Evolutionary conservation across 352 stramenopile species (phyloP), one percentile per base, ranked within the genome.

Genomic region (Pythium chondricola): DNA sequence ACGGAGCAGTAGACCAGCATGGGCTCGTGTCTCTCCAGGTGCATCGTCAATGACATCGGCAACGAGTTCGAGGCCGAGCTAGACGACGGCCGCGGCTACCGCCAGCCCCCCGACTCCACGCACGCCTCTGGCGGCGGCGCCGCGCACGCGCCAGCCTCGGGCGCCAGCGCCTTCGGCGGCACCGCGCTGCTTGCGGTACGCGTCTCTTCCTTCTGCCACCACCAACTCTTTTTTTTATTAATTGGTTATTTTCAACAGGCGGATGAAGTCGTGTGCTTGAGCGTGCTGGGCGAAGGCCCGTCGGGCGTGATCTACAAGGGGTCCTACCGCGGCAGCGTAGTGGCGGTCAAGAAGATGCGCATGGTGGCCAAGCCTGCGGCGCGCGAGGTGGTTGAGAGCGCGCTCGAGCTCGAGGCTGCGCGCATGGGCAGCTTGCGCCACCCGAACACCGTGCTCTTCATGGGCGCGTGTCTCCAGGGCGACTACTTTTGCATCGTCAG

Each of bases 361-460:
- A 90, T 94, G 76, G 67, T 84, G 18, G 52, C 63, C 22, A 88
- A 88, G 42, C 62, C 69, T 2, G 63, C 68, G 17, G 73, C 71
- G 26, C 65, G 79, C 21, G 78, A 93, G 52, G 69, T 76, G 31
- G 83, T 94, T 27, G 80, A 91, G 59, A 87, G 78, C 65, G 74
- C 85, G 48, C 70, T 94, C n/a, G 70, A 91, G 53, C 63, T 86
- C 25, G 80, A 92, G 43, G 83, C 81, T 40, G 77, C 78, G 27
- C 74, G 83, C 40, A 94, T 94, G 80, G 82, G 83, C 43, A 74
- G 78, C 38, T 80, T 99, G 58, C 74, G 95, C n/a, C 96, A 99
- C 71, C 96, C 96, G 3, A 98, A 98, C 70, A 98, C 98, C 21
- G 97, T 98, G 56, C 74, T 99, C 18, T 99, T 98, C 65, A 98